Conservation (phyloP, 2,329 filamentous ascomycete species). For the Alternaria alternata region DNA sequence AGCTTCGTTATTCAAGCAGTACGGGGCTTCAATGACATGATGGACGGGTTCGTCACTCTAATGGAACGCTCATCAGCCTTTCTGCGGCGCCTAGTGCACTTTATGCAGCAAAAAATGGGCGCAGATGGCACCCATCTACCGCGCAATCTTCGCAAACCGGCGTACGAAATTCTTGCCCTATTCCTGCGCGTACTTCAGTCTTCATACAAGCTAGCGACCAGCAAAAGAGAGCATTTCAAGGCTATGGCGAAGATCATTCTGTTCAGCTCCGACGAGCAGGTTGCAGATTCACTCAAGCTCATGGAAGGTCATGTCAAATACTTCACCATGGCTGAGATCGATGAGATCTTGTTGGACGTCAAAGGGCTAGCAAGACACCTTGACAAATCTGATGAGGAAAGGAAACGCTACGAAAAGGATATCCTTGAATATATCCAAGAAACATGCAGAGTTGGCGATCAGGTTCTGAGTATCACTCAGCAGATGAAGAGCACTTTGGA, state of each 20-base stretch:
- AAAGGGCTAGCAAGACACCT: neutral
- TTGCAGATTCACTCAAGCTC: neutral
- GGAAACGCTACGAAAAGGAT: neutral
- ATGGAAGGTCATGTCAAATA: neutral
- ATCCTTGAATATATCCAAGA: neutral
- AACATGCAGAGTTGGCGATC: neutral
- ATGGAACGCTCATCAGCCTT: constrained; percentile 28
- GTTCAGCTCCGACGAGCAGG: constrained; percentile 3
- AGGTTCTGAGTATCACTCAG: constrained; percentile 1
- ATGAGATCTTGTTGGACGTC: neutral
- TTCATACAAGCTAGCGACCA: constrained; percentile 23
- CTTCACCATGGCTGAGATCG: neutral
- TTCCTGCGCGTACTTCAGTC: constrained; percentile 13
- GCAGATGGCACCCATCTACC: neutral
- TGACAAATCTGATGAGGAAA: neutral
- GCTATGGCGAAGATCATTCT: constrained; percentile 16
- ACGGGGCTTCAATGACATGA: constrained; percentile 6
- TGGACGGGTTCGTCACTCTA: constrained; percentile 23
- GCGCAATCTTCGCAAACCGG: constrained; percentile 5
- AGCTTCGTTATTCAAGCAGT: constrained; percentile 21
- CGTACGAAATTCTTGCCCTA: constrained; percentile 13
- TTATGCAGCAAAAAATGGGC: neutral
- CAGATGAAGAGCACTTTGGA: constrained; percentile 3
- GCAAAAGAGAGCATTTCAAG: constrained; percentile 21
- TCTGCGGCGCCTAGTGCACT: constrained; percentile 3